phyloP scores from a whole-genome alignment of 2,329 filamentous ascomycete species.

The Trichoderma citrinoviride region DNA sequence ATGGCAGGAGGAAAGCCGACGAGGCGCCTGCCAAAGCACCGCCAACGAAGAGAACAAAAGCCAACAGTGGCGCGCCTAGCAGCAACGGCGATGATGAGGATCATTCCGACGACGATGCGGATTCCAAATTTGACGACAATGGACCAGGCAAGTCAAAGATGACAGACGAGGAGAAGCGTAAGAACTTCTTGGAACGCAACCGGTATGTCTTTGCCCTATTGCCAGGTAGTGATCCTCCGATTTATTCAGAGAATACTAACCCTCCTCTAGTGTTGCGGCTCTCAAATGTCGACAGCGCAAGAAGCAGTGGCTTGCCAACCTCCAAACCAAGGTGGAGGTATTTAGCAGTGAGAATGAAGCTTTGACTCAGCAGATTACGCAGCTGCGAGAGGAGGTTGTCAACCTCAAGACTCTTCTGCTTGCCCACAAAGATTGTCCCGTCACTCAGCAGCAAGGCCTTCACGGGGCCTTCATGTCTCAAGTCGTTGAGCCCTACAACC shows the following conservation, averaged over 20 bases:
- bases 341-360: conserved; percentile 90
- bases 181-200: conserved; percentile 96
- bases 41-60: conserved; percentile 68
- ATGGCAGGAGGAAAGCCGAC: conserved; percentile 78
- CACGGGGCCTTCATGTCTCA: conserved; percentile 57
- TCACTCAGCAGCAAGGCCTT: conserved; percentile 77
- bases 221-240: not conserved
- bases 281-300: conserved; percentile 96
- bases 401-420: conserved; percentile 90
- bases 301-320: conserved; percentile 96
- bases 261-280: conserved; percentile 75
- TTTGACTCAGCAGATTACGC: conserved; percentile 76
- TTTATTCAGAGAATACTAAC: not conserved
- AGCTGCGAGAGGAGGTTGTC: conserved; percentile 87
- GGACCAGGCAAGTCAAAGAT: conserved; percentile 68
- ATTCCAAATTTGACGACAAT: conserved; percentile 53
- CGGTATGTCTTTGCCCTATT: conserved; percentile 57
- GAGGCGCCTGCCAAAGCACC: conserved; percentile 60
- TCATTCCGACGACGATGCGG: conserved; percentile 55
- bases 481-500: conserved; percentile 53
- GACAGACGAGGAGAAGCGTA: conserved; percentile 97
- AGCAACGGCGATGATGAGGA: conserved; percentile 34
- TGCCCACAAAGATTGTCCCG: conserved; percentile 93
- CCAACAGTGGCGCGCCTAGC: conserved; percentile 25
- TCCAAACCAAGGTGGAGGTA: conserved; percentile 91